These are phyloP conservation scores for Sistotremastrum suecicum DNA, from an alignment of 768 basidiomycete species.

Conservation along the genomic window DNA sequence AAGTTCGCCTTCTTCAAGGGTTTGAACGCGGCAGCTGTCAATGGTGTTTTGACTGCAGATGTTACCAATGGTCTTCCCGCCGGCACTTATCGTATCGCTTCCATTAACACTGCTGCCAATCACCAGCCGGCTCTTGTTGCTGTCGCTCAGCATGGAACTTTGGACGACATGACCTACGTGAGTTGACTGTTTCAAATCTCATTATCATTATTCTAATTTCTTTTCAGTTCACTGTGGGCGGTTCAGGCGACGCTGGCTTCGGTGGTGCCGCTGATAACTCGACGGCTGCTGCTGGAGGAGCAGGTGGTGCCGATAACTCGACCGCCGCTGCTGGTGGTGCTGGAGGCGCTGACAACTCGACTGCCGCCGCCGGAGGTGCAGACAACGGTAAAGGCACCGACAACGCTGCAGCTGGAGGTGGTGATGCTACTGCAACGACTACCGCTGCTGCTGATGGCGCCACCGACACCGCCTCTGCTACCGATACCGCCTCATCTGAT, in stretches of 20 bases:
- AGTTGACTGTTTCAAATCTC: constrained; percentile 12
- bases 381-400: constrained; percentile 3
- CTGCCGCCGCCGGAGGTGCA: constrained; percentile 6
- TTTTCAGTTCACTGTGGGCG: constrained; percentile 20
- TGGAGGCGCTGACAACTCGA: constrained; percentile 4
- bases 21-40: constrained; percentile 26
- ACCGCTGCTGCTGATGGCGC: constrained; percentile 3
- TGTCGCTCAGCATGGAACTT: constrained; percentile 43
- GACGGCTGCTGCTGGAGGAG: constrained; percentile 5
- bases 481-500: background rate
- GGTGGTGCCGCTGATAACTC: background rate
- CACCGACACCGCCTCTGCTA: constrained; percentile 1
- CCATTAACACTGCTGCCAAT: constrained; percentile 43
- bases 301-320: constrained; percentile 4
- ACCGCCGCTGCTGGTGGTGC: constrained; percentile 5
- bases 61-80: constrained; percentile 19
- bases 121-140: constrained; percentile 45
- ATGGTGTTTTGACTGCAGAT: constrained; percentile 17
- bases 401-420: background rate
- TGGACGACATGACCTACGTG: constrained; percentile 50
- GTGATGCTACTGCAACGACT: background rate
- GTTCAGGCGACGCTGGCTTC: constrained; percentile 10
- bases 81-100: constrained; percentile 29
- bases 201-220: constrained; percentile 4
- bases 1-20: constrained; percentile 46